Base-by-base conservation (phyloP, 257 asterid genomes). In the Echites panduratus region DNA sequence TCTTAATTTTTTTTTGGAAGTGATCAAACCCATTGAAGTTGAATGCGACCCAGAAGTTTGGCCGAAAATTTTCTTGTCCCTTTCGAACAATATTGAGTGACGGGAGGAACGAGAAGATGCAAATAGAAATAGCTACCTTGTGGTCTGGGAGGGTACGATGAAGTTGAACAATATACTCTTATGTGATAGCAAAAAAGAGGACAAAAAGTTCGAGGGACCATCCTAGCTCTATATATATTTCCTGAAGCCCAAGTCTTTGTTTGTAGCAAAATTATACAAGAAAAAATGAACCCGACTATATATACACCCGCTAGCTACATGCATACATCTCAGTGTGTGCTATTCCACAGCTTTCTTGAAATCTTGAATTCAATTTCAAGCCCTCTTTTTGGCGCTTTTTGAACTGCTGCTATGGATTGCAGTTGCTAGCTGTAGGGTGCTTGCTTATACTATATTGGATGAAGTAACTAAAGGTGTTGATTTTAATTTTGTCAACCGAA, bases 131-230 rank as follows among this genome's bases (percentile, higher is more conserved):
- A 22, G 48, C 49, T 32, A 45, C 58, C 48, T 26, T 68, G 10
- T 13, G 59, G 45, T 1, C 38, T 32, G 38, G 43, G n/a, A 22
- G 22, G 24, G 22, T 50, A 12, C 6, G 12, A 52, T 70, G 64
- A 52, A 70, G 43, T n/a, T 38, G 53, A 70, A n/a, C n/a, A n/a
- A n/a, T n/a, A n/a, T n/a, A n/a, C n/a, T n/a, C 10, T 19, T 12
- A 6, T 16, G 14, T 40, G 35, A 19, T 38, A 9, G 44, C 67
- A 70, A 26, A 32, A 52, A 32, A 62, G 6, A 32, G 19, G 16
- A 70, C 9, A 52, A 19, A 35, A 19, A 52, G 22, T 27, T 57
- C 9, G 56, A 57, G 67, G 75, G 69, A 72, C 76, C 76, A 59
- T 44, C 48, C 48, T 72, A 32, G 38, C 38, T n/a, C n/a, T n/a